Conservation (phyloP, 2,329 filamentous ascomycete species). For the Fusarium zealandicum region DNA sequence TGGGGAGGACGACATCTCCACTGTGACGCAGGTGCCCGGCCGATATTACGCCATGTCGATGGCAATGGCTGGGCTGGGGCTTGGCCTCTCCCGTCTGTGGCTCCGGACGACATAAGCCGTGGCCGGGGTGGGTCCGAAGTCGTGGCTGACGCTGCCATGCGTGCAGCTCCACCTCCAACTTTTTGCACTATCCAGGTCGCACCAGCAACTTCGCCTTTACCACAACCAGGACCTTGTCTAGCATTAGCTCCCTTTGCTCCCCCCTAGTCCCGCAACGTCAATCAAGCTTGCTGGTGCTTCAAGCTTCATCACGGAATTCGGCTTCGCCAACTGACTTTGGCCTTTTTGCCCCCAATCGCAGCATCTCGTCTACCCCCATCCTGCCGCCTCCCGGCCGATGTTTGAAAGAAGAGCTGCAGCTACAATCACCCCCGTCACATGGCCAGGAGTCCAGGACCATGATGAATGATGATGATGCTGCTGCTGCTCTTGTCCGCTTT, state of each 20-base stretch:
- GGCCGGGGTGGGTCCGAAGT: neutral
- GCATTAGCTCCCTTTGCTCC: neutral
- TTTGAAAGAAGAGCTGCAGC: constrained; percentile 2
- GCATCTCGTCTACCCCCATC: neutral
- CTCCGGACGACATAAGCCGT: neutral
- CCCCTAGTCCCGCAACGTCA: constrained; percentile 13
- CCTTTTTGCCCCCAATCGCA: constrained; percentile 5
- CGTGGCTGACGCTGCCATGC: constrained; percentile 6
- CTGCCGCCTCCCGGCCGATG: neutral
- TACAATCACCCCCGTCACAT: constrained; percentile 17
- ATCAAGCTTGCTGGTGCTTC: constrained; percentile 11
- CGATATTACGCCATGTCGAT: constrained; percentile 28
- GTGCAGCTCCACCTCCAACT: neutral
- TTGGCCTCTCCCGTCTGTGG: no score
- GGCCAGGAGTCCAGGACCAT: constrained; percentile 13
- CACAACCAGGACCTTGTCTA: neutral
- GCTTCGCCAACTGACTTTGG: constrained; percentile 9
- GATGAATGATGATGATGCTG: constrained; percentile 29
- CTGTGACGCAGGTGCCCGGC: constrained; percentile 31
- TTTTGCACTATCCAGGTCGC: neutral
- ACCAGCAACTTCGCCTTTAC: neutral
- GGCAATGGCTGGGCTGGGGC: neutral
- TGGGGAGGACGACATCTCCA: constrained; percentile 16
- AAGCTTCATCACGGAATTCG: constrained; percentile 14
- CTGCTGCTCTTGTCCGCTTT: neutral